Base-by-base conservation (phyloP, 2,329 filamentous ascomycete species). In the Colletotrichum graminicola region DNA sequence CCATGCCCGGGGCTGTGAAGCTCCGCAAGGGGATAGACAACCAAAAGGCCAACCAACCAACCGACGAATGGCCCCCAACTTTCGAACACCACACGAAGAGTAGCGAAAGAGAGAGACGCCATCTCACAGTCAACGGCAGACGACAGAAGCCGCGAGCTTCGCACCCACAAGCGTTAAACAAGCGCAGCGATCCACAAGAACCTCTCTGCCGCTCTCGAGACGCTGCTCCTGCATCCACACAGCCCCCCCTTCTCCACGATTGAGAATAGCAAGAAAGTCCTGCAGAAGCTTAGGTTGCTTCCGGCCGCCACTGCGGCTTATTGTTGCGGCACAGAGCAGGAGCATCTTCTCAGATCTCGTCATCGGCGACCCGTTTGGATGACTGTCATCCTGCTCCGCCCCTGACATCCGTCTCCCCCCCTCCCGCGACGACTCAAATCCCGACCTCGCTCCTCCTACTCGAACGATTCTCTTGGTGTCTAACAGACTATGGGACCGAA, bases 1-100 rank as follows among this genome's bases (percentile, higher is more conserved):
- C 54, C 63, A 56, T 39, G 18, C n/a, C 12, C 32, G 70, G 66
- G 70, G 66, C 70, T 71, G 70, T 66, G 67, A 72, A 66, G 59
- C 39, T 56, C 36, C 34, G 63, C 29, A 34, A 60, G 39, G 26
- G 23, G 32, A 43, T 26, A 51, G 47, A 34, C n/a, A 41, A 41
- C 41, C 55, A 34, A 56, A 32, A 3, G 23, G n/a, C 36, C 54
- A 36, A 36, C 36, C 34, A 34, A 52, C 47, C 47, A 65, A 62
- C 41, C 6, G 18, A 34, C 29, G 11, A 26, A 36, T n/a, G 29
- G 51, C 54, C 36, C 51, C 62, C 49, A 45, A 47, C 36, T 34
- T 7, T 18, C 41, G 7, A 26, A 59, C 47, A 52, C 18, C 34
- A 32, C 18, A 29, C 62, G n/a, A 41, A 59, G n/a, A 45, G 52